Conservation (phyloP, 1,139 yeast genomes). For the Saccharomycopsis hybrid region DNA sequence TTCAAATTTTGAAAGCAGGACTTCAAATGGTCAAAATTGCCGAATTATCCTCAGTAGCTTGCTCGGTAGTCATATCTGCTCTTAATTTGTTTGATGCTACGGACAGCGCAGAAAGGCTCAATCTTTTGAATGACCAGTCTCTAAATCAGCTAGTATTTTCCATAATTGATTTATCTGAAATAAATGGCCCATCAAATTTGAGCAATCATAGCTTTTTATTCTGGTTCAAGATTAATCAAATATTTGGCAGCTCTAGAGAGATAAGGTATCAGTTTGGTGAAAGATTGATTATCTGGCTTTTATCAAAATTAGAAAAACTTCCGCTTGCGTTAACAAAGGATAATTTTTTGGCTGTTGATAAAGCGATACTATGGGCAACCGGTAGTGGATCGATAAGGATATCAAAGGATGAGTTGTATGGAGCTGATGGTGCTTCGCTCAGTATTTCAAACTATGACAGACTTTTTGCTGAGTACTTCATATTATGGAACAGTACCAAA, state of each 20-base stretch:
- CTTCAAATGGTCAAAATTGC: slow-evolving; percentile 40
- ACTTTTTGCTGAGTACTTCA: slow-evolving; percentile 10
- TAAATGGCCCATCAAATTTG: slow-evolving; percentile 50
- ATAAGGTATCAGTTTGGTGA: slow-evolving; percentile 32
- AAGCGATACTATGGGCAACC: slow-evolving; percentile 8
- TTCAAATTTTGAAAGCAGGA: slow-evolving; percentile 35
- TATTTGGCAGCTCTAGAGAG: slow-evolving; percentile 33
- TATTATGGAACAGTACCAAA: slow-evolving; percentile 18
- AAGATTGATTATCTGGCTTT: slow-evolving; percentile 42
- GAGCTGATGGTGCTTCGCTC: slow-evolving; percentile 1
- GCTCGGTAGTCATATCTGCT: slow-evolving; percentile 28
- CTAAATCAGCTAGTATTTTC: slow-evolving; percentile 26
- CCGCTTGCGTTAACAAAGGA: slow-evolving; percentile 22
- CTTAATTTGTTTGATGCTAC: slow-evolving; percentile 23
- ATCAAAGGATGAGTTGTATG: slow-evolving; percentile 6
- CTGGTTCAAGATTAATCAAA: slow-evolving; percentile 43
- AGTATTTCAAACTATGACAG: not conserved
- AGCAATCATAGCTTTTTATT: slow-evolving; percentile 43
- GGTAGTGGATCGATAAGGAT: not conserved
- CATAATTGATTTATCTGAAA: slow-evolving; percentile 45
- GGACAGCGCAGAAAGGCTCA: not conserved
- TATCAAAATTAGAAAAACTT: slow-evolving; percentile 36
- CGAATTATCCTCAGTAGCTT: slow-evolving; percentile 28
- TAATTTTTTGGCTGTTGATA: slow-evolving; percentile 32
- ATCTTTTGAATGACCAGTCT: not conserved